Evolutionary conservation across 1,284 basidiomycete species (phyloP), one percentile per base, ranked within the genome.

Genomic region (Filobasidium uniguttulatum): DNA sequence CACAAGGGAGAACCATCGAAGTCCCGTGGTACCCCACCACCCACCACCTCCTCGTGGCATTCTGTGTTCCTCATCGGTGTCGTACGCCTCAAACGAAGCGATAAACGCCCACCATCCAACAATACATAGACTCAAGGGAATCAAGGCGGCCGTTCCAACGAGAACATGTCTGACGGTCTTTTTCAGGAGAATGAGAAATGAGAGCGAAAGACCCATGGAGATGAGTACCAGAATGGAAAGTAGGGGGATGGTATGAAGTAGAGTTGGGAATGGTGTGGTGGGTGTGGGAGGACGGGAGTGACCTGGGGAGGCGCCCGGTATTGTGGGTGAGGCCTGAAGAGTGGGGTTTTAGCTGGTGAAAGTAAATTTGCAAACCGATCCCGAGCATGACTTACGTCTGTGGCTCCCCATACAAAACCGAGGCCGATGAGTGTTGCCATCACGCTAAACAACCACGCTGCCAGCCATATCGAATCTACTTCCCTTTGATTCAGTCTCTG

Each of bases 21-120:
- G 67, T 12, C 81, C 67, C 77, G 62, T 66, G 0, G 67, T 66
- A 3, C 66, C 80, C 87, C 88, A 60, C 84, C 79, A 53, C 79
- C 83, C 67, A 10, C 40, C 40, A 20, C 40, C 40, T n/a, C n/a
- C n/a, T n/a, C n/a, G n/a, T 83, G 83, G 55, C 29, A 49, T 44
- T 20, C 44, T 46, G 4, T 23, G 40, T 10, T 26, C 40, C 9
- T 26, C 40, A n/a, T 28, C 22, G n/a, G 30, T 20, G 44, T 22
- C 34, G 19, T 46, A 28, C 20, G 48, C 51, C 74, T 89, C 84
- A 60, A 93, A 93, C 62, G 85, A 88, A 26, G 85, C 89, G 7
- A 82, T 76, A 59, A 93, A 85, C 1, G 86, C 85, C 82, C 86
- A 90, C 49, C 87, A 68, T 15, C 86, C 81, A 45, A 83, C 86